Percentiles rank a stretch among this genome's conserved stretches.
These are phyloP conservation scores for Echeveria elegans DNA, from an alignment of 164 flowering plant species.

Conservation along the genomic window DNA sequence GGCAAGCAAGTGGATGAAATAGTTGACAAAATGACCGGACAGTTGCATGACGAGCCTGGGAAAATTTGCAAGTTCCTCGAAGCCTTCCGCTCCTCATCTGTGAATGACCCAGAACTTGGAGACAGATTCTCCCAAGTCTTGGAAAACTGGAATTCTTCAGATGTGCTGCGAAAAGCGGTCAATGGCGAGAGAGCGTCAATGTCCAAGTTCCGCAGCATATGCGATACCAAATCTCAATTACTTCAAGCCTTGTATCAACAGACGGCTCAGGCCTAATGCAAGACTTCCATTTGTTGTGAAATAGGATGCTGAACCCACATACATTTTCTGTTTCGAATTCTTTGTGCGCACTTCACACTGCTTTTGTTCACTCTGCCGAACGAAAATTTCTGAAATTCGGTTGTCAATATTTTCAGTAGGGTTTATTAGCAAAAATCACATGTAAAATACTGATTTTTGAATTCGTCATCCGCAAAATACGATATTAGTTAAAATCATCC, in stretches of 20 bases:
- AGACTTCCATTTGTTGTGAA: not conserved
- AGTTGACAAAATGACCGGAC: slow-evolving; percentile 26
- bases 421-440: too few species aligned
- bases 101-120: slow-evolving; percentile 36
- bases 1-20: slow-evolving; percentile 32
- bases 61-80: slow-evolving; percentile 36
- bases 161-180: not conserved
- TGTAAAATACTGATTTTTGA: too few species aligned
- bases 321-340: too few species aligned
- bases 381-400: too few species aligned
- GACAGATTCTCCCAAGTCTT: not conserved
- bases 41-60: slow-evolving; percentile 47
- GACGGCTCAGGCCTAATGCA: not conserved
- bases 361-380: too few species aligned
- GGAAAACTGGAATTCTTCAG: not conserved
- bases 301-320: too few species aligned
- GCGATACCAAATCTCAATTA: not conserved
- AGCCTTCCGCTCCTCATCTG: slow-evolving; percentile 15
- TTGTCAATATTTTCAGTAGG: too few species aligned
- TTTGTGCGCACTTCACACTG: too few species aligned
- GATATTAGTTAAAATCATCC: too few species aligned
- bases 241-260: slow-evolving; percentile 1
- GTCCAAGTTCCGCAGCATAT: slow-evolving; percentile 2
- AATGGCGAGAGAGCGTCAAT: not conserved
- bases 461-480: too few species aligned